These are phyloP conservation scores for Phialemoniopsis sp. DNA, from an alignment of 2,329 filamentous ascomycete genomes.

Conservation along the genomic window DNA sequence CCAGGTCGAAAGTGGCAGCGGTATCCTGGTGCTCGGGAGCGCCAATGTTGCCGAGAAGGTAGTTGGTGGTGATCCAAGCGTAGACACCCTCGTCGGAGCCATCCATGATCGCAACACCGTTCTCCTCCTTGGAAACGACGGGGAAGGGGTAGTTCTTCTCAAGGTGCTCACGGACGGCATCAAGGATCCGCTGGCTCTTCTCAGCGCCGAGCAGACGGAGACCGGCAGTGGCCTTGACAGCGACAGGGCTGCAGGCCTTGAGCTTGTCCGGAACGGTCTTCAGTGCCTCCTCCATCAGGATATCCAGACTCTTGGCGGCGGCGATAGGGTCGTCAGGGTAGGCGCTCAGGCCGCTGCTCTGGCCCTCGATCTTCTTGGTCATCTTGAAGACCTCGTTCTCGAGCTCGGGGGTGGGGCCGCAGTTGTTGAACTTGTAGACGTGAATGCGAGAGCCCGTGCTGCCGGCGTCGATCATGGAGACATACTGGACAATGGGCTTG, in stretches of 20 bases:
- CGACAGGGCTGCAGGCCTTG: constrained; percentile 87
- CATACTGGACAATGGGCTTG: constrained; percentile 95
- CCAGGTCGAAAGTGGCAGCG: constrained; percentile 92
- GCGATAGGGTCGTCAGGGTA: constrained; percentile 82
- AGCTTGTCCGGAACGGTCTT: constrained; percentile 80
- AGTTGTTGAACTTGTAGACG: constrained; percentile 99
- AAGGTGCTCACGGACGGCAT: constrained; percentile 76
- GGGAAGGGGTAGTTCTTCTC: constrained; percentile 94
- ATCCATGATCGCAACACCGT: constrained; percentile 95
- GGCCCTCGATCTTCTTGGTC: constrained; percentile 78
- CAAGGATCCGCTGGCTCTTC: constrained; percentile 77
- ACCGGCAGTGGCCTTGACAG: constrained; percentile 97
- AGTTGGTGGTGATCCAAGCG: constrained; percentile 99
- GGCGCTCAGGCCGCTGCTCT: constrained; percentile 67
- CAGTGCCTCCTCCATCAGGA: constrained; percentile 82
- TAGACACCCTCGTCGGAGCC: constrained; percentile 96
- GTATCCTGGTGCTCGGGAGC: constrained; percentile 86
- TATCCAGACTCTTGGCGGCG: constrained; percentile 85
- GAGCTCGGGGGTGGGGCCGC: constrained; percentile 88
- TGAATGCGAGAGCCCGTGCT: constrained; percentile 98
- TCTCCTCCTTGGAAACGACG: constrained; percentile 78
- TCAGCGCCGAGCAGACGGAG: constrained; percentile 81
- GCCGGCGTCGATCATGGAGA: constrained; percentile 97
- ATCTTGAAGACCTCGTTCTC: constrained; percentile 91
- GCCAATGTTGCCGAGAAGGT: constrained; percentile 95